phyloP scores from a whole-genome alignment of 495 filamentous ascomycete genomes.

The Parathielavia appendiculata region DNA sequence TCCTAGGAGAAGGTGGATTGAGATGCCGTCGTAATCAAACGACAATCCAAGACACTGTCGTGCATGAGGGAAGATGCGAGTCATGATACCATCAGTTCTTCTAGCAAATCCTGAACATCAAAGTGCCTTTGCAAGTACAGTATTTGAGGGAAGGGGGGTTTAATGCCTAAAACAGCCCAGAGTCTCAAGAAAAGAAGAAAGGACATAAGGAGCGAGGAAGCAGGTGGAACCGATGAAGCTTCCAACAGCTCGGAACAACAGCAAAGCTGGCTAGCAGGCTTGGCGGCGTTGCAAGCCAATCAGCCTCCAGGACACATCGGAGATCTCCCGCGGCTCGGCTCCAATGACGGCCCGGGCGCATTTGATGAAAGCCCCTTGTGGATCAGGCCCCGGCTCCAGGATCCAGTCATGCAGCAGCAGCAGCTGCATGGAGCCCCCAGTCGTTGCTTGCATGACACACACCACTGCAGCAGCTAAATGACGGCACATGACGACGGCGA shows the following conservation, averaged over 20 bases:
- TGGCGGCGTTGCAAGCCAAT: neutral
- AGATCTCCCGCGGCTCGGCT: neutral
- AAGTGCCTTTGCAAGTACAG: too few species aligned
- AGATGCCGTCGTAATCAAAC: too few species aligned
- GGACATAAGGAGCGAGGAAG: too few species aligned
- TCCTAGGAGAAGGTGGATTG: too few species aligned
- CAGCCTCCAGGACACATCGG: neutral
- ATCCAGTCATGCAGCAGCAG: slow-evolving; percentile 5
- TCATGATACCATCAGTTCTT: too few species aligned
- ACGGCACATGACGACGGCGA: neutral
- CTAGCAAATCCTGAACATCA: too few species aligned
- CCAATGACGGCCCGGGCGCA: neutral
- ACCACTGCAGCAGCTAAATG: neutral
- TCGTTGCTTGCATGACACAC: neutral
- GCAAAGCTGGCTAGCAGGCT: too few species aligned
- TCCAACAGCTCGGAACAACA: slow-evolving; percentile 6
- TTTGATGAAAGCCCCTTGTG: neutral
- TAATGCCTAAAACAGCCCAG: too few species aligned
- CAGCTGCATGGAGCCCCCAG: neutral
- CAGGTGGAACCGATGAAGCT: neutral
- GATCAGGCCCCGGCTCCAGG: neutral
- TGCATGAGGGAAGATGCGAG: neutral
- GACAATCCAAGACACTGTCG: too few species aligned
- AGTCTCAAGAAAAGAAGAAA: too few species aligned
- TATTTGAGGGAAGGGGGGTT: too few species aligned